phyloP scores from a whole-genome alignment of 192 early-diverging fungal species.

The Backusella australiensis region DNA sequence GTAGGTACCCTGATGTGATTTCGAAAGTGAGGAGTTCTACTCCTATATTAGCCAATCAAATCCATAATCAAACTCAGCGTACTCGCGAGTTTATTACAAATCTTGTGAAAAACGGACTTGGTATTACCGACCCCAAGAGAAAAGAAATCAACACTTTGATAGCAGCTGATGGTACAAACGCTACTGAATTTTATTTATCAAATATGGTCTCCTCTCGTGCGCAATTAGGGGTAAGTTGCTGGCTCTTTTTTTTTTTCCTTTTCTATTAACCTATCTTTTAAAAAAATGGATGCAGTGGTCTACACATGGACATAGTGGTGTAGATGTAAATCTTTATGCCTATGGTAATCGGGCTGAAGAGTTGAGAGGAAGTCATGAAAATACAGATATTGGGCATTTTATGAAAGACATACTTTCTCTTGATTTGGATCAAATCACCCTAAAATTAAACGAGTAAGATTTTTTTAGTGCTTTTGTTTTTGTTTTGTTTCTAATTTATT shows the following conservation, averaged over 20 bases:
- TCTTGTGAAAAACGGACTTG: conserved; percentile 53
- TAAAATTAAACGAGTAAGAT: conserved; percentile 23
- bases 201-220: conserved; percentile 55
- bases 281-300: conserved; percentile 52
- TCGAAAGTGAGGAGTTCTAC: conserved; percentile 68
- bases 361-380: conserved; percentile 82
- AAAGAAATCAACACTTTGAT: conserved; percentile 49
- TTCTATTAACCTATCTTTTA: conserved; percentile 13
- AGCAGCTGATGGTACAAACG: neutral
- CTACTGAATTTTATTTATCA: conserved; percentile 50
- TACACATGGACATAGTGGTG: conserved; percentile 91
- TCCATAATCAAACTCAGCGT: conserved; percentile 55
- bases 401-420: conserved; percentile 60
- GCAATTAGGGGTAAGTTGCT: conserved; percentile 49
- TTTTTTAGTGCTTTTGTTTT: conserved; percentile 1
- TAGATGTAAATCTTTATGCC: conserved; percentile 95
- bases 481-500: neutral
- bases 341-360: conserved; percentile 61
- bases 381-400: conserved; percentile 81
- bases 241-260: neutral
- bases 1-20: conserved; percentile 71
- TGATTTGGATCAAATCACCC: conserved; percentile 60
- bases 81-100: conserved; percentile 57
- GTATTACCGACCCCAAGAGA: conserved; percentile 65
- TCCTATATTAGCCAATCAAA: conserved; percentile 39